Percentiles rank a stretch among this genome's conserved stretches.
Conservation (phyloP, 2,329 filamentous ascomycete genomes). For the Aspergillus persii region DNA sequence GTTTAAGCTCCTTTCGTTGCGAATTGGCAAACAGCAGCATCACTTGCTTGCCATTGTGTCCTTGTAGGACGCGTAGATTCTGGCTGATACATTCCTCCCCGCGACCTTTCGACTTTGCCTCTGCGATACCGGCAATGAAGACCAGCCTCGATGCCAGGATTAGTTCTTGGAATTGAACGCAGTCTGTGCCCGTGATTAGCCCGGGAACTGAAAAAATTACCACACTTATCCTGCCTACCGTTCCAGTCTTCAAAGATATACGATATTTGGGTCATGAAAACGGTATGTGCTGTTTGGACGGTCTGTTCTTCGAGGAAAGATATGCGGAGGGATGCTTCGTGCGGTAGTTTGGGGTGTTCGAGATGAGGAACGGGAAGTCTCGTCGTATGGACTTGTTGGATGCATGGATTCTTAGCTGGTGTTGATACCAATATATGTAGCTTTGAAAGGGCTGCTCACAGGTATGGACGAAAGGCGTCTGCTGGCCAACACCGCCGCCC, state of each 20-base stretch:
- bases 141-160: constrained; percentile 38
- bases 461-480: constrained; percentile 37
- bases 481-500: constrained; percentile 36
- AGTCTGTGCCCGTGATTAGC: constrained; percentile 27
- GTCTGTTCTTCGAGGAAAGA: constrained; percentile 46
- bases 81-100: constrained; percentile 47
- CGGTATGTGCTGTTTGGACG: constrained; percentile 36
- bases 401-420: neutral
- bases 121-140: constrained; percentile 43
- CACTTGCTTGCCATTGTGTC: constrained; percentile 33
- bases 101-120: constrained; percentile 44
- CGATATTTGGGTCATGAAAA: constrained; percentile 41
- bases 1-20: constrained; percentile 39
- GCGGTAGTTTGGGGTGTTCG: constrained; percentile 39
- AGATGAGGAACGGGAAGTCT: constrained; percentile 42
- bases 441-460: constrained; percentile 28
- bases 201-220: constrained; percentile 1
- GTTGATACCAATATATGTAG: neutral
- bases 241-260: constrained; percentile 45
- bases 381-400: constrained; percentile 32
- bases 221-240: constrained; percentile 23
- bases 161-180: constrained; percentile 41
- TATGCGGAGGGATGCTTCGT: constrained; percentile 35
- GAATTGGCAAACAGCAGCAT: constrained; percentile 45
- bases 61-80: constrained; percentile 41